Percentiles rank a stretch among this genome's conserved stretches.
phyloP scores from a whole-genome alignment of 139 green algal species.

The Coccomyxa sp. region DNA sequence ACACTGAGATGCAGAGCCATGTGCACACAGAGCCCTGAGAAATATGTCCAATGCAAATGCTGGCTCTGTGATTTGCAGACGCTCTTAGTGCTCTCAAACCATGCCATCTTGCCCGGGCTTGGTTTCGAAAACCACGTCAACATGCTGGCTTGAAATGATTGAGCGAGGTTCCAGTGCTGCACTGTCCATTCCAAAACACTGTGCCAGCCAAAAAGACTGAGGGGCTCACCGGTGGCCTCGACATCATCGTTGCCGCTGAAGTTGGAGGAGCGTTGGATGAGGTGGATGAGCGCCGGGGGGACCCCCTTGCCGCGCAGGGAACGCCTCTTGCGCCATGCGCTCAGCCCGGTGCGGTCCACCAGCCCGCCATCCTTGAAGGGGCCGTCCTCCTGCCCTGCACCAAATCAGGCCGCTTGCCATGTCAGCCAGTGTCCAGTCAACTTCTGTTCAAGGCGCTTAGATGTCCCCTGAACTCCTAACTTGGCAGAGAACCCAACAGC shows the following conservation, averaged over 20 bases:
- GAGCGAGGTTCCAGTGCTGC: too few species aligned
- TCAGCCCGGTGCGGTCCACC: constrained; percentile 69
- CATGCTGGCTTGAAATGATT: too few species aligned
- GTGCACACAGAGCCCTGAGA: too few species aligned
- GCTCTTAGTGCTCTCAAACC: too few species aligned
- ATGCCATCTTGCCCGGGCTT: too few species aligned
- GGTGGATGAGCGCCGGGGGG: constrained; percentile 74
- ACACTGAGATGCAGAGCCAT: too few species aligned
- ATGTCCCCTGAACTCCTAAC: not conserved
- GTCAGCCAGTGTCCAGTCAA: not conserved
- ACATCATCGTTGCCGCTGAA: constrained; percentile 76
- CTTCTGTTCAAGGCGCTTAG: not conserved
- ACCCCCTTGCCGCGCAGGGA: constrained; percentile 1
- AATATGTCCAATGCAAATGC: too few species aligned
- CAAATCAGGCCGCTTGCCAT: not conserved
- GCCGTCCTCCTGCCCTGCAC: constrained; percentile 22
- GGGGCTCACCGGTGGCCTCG: constrained; percentile 12
- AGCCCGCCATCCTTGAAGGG: constrained; percentile 81
- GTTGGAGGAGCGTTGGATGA: constrained; percentile 69
- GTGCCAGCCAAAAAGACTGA: too few species aligned
- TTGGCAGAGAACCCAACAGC: not conserved
- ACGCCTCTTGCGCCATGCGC: constrained; percentile 57
- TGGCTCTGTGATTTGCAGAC: too few species aligned
- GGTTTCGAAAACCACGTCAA: too few species aligned
- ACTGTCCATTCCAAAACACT: too few species aligned